Conservation (phyloP, 2,329 filamentous ascomycete species). For the Aschersonia sp. region DNA sequence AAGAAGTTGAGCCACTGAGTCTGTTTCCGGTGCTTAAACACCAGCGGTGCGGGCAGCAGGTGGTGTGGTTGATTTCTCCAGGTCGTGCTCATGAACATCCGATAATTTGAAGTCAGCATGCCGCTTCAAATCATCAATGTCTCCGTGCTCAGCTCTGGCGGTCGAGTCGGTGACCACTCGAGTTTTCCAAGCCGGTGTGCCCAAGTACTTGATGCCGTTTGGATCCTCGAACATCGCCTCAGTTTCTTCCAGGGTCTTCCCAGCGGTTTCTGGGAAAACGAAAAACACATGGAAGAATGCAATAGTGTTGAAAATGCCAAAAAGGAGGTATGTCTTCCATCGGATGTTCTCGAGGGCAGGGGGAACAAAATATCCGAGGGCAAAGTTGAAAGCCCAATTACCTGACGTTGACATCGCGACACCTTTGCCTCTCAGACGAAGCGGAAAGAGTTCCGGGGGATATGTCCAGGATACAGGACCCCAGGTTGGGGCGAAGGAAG, state of each 20-base stretch:
- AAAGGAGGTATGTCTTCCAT: constrained; percentile 38
- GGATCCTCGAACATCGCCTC: constrained; percentile 30
- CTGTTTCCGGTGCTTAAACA: no score
- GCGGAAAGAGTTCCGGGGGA: constrained; percentile 39
- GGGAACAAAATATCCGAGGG: constrained; percentile 23
- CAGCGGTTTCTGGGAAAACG: constrained; percentile 40
- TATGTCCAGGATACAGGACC: constrained; percentile 41
- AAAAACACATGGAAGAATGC: constrained; percentile 39
- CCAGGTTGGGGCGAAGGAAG: constrained; percentile 29
- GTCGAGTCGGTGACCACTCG: constrained; percentile 9
- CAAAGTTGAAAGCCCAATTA: constrained; percentile 27
- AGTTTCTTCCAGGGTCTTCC: constrained; percentile 40
- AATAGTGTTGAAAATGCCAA: constrained; percentile 34
- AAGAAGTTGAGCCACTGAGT: no score
- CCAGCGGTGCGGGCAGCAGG: no score
- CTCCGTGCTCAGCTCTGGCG: constrained; percentile 11
- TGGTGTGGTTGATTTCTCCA: background rate
- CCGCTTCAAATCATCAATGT: constrained; percentile 11
- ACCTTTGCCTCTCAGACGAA: constrained; percentile 35
- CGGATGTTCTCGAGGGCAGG: constrained; percentile 23
- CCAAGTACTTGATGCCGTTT: constrained; percentile 15
- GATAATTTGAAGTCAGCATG: constrained; percentile 6
- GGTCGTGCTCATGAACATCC: constrained; percentile 7
- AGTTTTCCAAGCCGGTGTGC: constrained; percentile 18
- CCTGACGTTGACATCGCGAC: constrained; percentile 35